Base-by-base conservation (phyloP, 345 rosid species). In the Citrus glauca region DNA sequence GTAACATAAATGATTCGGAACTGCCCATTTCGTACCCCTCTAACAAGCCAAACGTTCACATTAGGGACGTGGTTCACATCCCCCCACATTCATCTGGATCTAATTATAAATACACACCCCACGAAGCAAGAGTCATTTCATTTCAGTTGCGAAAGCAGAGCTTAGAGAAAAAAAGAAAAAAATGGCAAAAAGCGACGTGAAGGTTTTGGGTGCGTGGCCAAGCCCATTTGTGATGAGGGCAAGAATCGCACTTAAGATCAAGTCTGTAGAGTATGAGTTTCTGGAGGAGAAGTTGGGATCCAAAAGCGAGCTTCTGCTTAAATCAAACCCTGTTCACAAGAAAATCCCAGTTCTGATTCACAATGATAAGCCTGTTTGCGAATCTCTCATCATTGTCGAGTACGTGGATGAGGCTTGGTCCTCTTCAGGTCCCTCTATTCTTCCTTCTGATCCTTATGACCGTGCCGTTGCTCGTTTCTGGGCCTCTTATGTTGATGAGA, bases 291-390 rank as follows among this genome's bases (percentile, higher is more conserved):
- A n/a, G 4, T 32, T 89, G 20, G 82, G 82, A 9, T 22, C 71
- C 17, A 94, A 94, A 75, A 90, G 93, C 79, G 85, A 90, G 69
- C 91, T 90, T 28, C 91, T 93, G 60, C 81, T 94, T 53, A 73
- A 90, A 75, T 89, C 90, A 2, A 94, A 94, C 80, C 97, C 97
- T 20, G 87, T 94, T 32, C 85, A 92, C 86, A 90, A 92, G 87
- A 93, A 93, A 85, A 77, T 93, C 68, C 98, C 97, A 0, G 97
- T 92, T 22, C 91, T 93, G 9, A 84, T 93, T 74, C 97, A 93
- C n/a, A 84, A 81, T 2, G 93, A 81, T 8, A 85, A 82, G 35
- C 84, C 89, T 2, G 75, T 92, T 71, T 89, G 93, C 69, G 98
- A 93, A 56, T 90, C 97, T 35, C 91, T 89, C 48, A 56, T 89